phyloP scores from a whole-genome alignment of 2,329 filamentous ascomycete genomes.

The Tolypocladium guangdongense region DNA sequence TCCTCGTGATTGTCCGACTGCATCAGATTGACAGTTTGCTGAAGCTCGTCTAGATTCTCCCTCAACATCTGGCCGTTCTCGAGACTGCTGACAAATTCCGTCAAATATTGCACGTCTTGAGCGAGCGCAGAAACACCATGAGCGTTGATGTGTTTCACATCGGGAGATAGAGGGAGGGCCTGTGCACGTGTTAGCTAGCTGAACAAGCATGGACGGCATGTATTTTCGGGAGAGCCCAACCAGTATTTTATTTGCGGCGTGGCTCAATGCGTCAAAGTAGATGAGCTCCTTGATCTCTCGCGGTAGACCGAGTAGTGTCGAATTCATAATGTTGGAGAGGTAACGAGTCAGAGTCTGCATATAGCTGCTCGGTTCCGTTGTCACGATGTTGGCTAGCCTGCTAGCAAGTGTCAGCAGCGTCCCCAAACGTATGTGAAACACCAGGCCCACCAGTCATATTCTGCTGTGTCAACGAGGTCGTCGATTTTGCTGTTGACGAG shows the following conservation, averaged over 20 bases:
- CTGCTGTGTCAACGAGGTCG: slow-evolving; percentile 89
- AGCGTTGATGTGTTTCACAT: slow-evolving; percentile 78
- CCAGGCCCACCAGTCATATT: slow-evolving; percentile 72
- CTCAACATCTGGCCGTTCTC: slow-evolving; percentile 76
- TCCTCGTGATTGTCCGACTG: slow-evolving; percentile 86
- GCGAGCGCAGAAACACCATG: slow-evolving; percentile 73
- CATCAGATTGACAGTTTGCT: slow-evolving; percentile 86
- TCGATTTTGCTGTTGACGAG: slow-evolving; percentile 98
- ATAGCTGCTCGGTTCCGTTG: slow-evolving; percentile 74
- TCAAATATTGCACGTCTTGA: slow-evolving; percentile 73
- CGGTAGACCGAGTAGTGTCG: slow-evolving; percentile 83
- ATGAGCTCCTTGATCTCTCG: slow-evolving; percentile 95
- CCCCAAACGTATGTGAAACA: background rate
- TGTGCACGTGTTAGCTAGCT: slow-evolving; percentile 19
- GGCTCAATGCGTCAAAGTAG: slow-evolving; percentile 90
- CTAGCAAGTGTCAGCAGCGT: background rate
- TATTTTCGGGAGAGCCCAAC: slow-evolving; percentile 24
- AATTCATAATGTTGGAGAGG: slow-evolving; percentile 92
- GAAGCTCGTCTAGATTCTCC: slow-evolving; percentile 83
- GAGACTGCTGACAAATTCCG: slow-evolving; percentile 75
- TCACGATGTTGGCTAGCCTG: slow-evolving; percentile 44
- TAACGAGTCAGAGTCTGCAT: slow-evolving; percentile 93
- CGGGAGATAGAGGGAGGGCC: slow-evolving; percentile 65
- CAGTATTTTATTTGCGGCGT: slow-evolving; percentile 78
- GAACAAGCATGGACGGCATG: background rate